Evolutionary conservation across 805 yeast species (phyloP).

Genomic region (Metschnikowia lunata): DNA sequence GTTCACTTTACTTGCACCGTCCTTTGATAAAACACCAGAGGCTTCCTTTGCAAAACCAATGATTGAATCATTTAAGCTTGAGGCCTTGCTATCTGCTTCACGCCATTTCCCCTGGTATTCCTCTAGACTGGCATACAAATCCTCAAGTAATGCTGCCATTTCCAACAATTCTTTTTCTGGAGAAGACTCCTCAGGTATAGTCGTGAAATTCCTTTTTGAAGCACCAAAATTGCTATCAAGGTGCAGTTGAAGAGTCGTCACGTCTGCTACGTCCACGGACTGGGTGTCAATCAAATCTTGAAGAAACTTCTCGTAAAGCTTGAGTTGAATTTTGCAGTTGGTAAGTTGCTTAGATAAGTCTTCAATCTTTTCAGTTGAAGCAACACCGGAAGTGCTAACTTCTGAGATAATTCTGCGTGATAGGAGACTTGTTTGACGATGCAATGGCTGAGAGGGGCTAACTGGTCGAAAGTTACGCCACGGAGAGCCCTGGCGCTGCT

Average conservation of each 20-base stretch:
- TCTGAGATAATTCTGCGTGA: conserved; percentile 8
- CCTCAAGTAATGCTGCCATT: conserved; percentile 33
- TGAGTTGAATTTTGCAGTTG: conserved; percentile 35
- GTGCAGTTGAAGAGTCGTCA: conserved; percentile 19
- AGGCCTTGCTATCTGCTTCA: conserved; percentile 16
- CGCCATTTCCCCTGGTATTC: conserved; percentile 29
- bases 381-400: conserved; percentile 4
- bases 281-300: conserved; percentile 29
- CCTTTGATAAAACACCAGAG: conserved; percentile 13
- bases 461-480: conserved; percentile 11
- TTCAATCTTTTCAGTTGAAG: conserved; percentile 10
- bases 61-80: conserved; percentile 5
- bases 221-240: conserved; percentile 10
- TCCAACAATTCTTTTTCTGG: conserved; percentile 29
- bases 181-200: conserved; percentile 9
- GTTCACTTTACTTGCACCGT: conserved; percentile 8
- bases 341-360: conserved; percentile 25
- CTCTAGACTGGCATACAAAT: conserved; percentile 34
- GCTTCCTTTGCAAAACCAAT: conserved; percentile 17
- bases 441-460: conserved; percentile 7
- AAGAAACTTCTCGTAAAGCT: conserved; percentile 37
- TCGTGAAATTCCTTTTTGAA: conserved; percentile 12
- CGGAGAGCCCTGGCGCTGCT: conserved; percentile 6
- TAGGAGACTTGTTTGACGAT: conserved; percentile 9
- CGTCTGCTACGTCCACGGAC: conserved; percentile 19